Conservation (phyloP, 768 basidiomycete species). For the Agaricus sinodeliciosus region DNA sequence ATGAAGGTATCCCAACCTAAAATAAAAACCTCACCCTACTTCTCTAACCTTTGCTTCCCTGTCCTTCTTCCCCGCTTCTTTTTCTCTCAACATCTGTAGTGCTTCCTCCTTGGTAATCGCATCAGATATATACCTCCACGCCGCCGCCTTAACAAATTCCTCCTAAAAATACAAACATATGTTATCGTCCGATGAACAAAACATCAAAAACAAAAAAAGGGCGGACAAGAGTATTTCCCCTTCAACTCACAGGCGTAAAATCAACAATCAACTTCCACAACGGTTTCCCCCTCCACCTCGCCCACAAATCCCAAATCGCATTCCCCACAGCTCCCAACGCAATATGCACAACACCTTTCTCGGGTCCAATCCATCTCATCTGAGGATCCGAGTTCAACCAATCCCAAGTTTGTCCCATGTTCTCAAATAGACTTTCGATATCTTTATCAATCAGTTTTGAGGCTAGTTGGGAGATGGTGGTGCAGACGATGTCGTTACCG, state of each 20-base stretch:
- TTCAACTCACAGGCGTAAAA: slow-evolving; percentile 57
- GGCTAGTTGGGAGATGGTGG: slow-evolving; percentile 74
- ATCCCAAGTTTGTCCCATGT: slow-evolving; percentile 92
- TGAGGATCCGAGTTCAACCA: slow-evolving; percentile 85
- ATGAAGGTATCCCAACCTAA: background rate
- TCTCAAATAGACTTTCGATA: slow-evolving; percentile 71
- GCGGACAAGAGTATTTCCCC: too few relatives aligned
- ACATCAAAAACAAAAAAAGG: too few relatives aligned
- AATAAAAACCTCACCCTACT: slow-evolving; percentile 40
- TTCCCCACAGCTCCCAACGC: slow-evolving; percentile 87
- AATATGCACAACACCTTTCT: slow-evolving; percentile 93
- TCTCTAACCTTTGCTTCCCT: slow-evolving; percentile 71
- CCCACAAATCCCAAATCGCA: slow-evolving; percentile 92
- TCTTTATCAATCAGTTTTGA: slow-evolving; percentile 78
- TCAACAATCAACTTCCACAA: slow-evolving; percentile 93
- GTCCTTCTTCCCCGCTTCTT: slow-evolving; percentile 69
- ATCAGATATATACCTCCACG: slow-evolving; percentile 91
- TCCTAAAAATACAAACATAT: slow-evolving; percentile 36
- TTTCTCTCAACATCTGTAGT: slow-evolving; percentile 69
- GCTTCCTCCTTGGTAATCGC: slow-evolving; percentile 91
- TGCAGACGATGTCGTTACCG: slow-evolving; percentile 86
- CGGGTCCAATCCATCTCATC: slow-evolving; percentile 91
- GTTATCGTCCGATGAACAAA: too few relatives aligned
- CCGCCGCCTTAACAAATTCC: slow-evolving; percentile 67
- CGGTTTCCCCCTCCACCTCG: slow-evolving; percentile 73